A percentile compares a stretch with the other conserved stretches of the same genome.
Conservation (phyloP, 2,329 filamentous ascomycete genomes). For the Didymella sp. region DNA sequence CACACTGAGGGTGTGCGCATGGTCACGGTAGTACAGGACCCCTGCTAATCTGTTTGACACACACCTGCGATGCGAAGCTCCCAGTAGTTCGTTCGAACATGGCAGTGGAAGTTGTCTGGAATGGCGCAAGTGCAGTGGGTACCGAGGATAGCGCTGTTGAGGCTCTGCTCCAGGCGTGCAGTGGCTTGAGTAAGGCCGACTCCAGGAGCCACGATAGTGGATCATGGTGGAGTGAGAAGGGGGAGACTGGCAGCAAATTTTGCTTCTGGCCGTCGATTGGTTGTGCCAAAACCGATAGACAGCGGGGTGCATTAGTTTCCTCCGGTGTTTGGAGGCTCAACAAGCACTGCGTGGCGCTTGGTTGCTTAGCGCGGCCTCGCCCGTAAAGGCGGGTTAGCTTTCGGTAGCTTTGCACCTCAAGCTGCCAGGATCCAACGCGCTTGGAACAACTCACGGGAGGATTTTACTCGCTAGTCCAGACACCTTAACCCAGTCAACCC, state of each 20-base stretch:
- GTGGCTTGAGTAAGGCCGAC: not conserved
- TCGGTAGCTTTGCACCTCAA: slow-evolving; percentile 14
- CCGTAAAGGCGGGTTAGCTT: slow-evolving; percentile 10
- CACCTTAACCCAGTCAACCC: slow-evolving; percentile 7
- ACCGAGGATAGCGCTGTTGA: slow-evolving; percentile 12
- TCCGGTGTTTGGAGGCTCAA: slow-evolving; percentile 32
- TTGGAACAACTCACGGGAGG: slow-evolving; percentile 37
- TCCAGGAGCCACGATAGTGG: slow-evolving; percentile 7
- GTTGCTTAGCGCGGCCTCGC: slow-evolving; percentile 24
- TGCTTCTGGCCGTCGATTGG: slow-evolving; percentile 34
- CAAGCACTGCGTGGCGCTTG: slow-evolving; percentile 34
- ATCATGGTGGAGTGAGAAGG: slow-evolving; percentile 19
- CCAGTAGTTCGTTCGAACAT: slow-evolving; percentile 10
- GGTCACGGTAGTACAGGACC: slow-evolving; percentile 4
- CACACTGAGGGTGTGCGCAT: not conserved
- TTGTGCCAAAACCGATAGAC: slow-evolving; percentile 18
- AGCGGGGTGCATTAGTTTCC: slow-evolving; percentile 40
- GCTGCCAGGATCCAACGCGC: slow-evolving; percentile 5
- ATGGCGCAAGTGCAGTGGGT: slow-evolving; percentile 11
- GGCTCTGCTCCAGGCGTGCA: slow-evolving; percentile 18
- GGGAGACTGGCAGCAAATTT: slow-evolving; percentile 26
- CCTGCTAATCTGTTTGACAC: slow-evolving; percentile 9
- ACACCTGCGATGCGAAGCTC: slow-evolving; percentile 7
- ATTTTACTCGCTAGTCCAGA: slow-evolving; percentile 20
- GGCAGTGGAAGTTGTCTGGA: slow-evolving; percentile 4